Conservation (phyloP, 495 filamentous ascomycete genomes). For the Trichoderma virens region DNA sequence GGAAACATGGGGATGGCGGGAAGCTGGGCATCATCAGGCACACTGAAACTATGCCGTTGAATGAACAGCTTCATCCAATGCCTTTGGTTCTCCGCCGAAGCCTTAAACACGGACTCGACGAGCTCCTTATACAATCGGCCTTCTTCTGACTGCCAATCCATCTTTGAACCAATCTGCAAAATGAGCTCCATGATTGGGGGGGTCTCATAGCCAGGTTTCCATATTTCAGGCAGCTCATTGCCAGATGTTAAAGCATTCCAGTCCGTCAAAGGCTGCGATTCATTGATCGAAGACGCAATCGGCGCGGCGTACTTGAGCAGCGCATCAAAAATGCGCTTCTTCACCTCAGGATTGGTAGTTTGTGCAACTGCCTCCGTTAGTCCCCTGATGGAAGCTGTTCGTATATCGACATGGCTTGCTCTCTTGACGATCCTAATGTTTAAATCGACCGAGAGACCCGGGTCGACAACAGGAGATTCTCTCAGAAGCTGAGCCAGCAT, state of each 20-base stretch:
- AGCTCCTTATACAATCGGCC: background rate
- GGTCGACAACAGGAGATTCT: conserved; percentile 14
- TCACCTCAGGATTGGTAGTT: background rate
- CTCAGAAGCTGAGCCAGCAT: conserved; percentile 30
- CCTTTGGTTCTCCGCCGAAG: background rate
- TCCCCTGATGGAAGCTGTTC: background rate
- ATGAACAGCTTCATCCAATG: background rate
- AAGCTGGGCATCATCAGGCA: background rate
- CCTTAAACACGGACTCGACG: background rate
- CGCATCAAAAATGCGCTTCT: background rate
- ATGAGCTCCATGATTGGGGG: background rate
- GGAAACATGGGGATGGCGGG: background rate
- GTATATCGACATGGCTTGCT: background rate
- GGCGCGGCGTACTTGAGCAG: background rate
- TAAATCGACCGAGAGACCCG: background rate
- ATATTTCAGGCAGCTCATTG: background rate
- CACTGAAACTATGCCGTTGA: background rate
- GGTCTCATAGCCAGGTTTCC: background rate
- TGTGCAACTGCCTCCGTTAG: background rate
- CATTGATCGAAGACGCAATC: background rate
- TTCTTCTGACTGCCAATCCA: background rate
- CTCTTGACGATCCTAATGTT: background rate
- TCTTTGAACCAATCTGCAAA: background rate
- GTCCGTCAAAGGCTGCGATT: background rate
- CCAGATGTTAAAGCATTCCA: background rate